Base-by-base conservation (phyloP, 2,329 filamentous ascomycete species). In the Cercospora citrullina region DNA sequence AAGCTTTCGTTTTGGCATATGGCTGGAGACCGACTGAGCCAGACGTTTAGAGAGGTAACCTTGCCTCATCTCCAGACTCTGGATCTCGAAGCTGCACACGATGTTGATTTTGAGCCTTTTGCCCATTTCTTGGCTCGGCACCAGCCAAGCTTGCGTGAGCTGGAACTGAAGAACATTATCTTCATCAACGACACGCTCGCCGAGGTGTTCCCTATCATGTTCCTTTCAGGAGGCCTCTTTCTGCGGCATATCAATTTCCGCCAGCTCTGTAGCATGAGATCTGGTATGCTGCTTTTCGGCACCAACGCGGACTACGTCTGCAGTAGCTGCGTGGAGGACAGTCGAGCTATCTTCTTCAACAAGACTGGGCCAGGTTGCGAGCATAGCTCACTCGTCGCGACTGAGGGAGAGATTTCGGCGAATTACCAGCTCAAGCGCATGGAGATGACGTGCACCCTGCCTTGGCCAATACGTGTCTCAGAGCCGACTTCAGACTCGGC, bases 261-360 rank as follows among this genome's bases (percentile, higher is more conserved):
- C 21, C 68, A 70, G 59, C 60, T 70, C n/a, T 31, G 23, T 28
- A 57, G 45, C 18, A 33, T 16, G 26, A 57, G 33, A 18, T n/a
- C 23, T 2, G 63, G 66, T n/a, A 57, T 70, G 51, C 53, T 70
- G 33, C 31, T 68, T 8, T 65, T 70, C 33, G 66, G 62, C 21
- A 36, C n/a, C 7, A 51, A 33, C 18, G 21, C 45, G 23, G 58
- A 51, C 30, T 60, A 28, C 28, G 42, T 61, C 51, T 68, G 66
- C 36, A 33, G 60, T 8, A 7, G 18, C 14, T 70, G 68, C 60
- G 36, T 64, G 14, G n/a, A 68, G 9, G 66, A 68, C 23, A 33
- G 63, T 8, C 12, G 39, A 5, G 63, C 58, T 8, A 62, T 45
- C 16, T 70, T 42, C 53, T 21, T 8, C 18, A 63, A 59, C 48